Evolutionary conservation across 1,139 yeast species (phyloP), one percentile per base, ranked within the genome.

Genomic region (Sugiyamaella neomexicana): DNA sequence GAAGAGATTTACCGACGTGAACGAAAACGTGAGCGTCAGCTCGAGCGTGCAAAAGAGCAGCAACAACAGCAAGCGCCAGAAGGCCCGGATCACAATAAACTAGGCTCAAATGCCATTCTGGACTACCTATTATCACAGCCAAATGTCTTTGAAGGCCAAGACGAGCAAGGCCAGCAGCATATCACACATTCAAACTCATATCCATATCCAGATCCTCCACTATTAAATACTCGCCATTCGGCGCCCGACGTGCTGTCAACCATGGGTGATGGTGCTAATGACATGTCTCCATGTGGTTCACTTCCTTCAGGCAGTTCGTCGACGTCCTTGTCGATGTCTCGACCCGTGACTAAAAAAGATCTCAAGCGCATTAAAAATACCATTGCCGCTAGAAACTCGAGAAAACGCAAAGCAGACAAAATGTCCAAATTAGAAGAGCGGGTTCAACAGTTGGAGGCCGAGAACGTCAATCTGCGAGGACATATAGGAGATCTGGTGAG

Each of bases 381-480:
- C 23, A 97, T 90, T 71, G 98, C 98, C 59, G 99, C 99, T 15
- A 83, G 98, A 72, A 82, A 97, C 67, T 90, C 97, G 39, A 80
- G 99, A 65, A 97, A 97, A 38, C 83, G 97, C 69, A 91, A 91
- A 75, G 82, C 89, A 82, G 95, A 90, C 72, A 82, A 96, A 70
- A 88, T 91, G 96, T 67, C 75, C 55, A 95, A 89, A 69, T 78
- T 91, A 68, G 98, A 91, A 72, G 81, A 74, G 23, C 85, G 82
- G 46, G 71, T 70, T 58, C 65, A 65, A 38, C 62, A 60, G 29
- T 65, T 72, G 37, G 70, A 66, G 47, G 58, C 63, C 2, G 73
- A 71, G 52, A 66, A 45, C 20, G 37, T 32, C 10, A 45, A 45
- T 36, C 15, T 45, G 15, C 29, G 49, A 23, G 49, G 40, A 5